Percentiles rank a stretch among this genome's conserved stretches.
Evolutionary conservation across 2,329 filamentous ascomycete species (phyloP).

Genomic region (Xylaria sp.): DNA sequence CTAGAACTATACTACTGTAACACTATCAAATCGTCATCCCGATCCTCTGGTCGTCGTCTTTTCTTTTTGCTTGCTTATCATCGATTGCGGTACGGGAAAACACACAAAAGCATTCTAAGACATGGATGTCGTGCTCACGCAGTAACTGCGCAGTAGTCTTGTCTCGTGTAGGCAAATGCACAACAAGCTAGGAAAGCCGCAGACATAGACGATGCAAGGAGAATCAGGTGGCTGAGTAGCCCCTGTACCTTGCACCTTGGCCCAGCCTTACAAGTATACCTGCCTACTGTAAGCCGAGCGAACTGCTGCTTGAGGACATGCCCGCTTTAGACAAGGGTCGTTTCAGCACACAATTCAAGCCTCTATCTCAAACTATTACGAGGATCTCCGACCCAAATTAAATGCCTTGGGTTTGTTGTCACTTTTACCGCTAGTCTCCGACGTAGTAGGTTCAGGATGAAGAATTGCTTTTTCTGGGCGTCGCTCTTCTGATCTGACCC

Average conservation of each 20-base stretch:
- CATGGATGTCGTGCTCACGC: slow-evolving; percentile 33
- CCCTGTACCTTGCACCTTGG: slow-evolving; percentile 41
- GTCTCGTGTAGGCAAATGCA: background rate
- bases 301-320: slow-evolving; percentile 13
- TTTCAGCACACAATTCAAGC: slow-evolving; percentile 35
- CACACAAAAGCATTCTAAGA: slow-evolving; percentile 29
- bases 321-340: slow-evolving; percentile 16
- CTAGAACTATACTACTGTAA: background rate
- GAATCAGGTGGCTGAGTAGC: slow-evolving; percentile 42
- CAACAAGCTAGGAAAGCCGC: background rate
- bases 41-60: slow-evolving; percentile 18
- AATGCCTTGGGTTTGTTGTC: slow-evolving; percentile 2
- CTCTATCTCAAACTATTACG: slow-evolving; percentile 27
- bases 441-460: background rate
- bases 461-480: slow-evolving; percentile 4
- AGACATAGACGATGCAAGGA: slow-evolving; percentile 40
- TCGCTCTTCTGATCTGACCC: background rate
- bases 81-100: slow-evolving; percentile 9
- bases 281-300: slow-evolving; percentile 7
- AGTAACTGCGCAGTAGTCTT: background rate
- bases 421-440: background rate
- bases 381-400: slow-evolving; percentile 23
- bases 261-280: slow-evolving; percentile 40
- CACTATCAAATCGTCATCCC: slow-evolving; percentile 16
- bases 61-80: slow-evolving; percentile 32